Percentiles rank a stretch among this genome's conserved stretches.
These are phyloP conservation scores for Juglanconis oblonga DNA, from an alignment of 2,329 filamentous ascomycete genomes.

Conservation along the genomic window DNA sequence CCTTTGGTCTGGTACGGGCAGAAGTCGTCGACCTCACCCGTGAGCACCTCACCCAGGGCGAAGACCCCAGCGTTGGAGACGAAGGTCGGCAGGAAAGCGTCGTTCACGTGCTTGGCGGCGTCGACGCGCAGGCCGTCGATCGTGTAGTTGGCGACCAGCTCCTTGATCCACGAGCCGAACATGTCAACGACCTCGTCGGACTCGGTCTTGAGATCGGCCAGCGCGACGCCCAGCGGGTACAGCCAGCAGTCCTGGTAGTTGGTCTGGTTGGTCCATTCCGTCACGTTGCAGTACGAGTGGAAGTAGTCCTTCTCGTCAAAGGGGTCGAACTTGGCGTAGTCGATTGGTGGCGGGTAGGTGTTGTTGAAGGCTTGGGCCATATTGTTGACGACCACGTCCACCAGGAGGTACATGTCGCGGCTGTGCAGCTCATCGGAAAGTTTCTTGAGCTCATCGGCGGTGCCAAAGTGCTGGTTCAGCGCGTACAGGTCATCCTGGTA, in stretches of 20 bases:
- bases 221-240: constrained; percentile 49
- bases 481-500: constrained; percentile 49
- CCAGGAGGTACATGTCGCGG: constrained; percentile 42
- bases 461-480: constrained; percentile 59
- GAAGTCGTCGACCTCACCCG: constrained; percentile 50
- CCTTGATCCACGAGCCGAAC: constrained; percentile 57
- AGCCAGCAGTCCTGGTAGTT: constrained; percentile 48
- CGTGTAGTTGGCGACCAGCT: constrained; percentile 56
- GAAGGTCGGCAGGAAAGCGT: constrained; percentile 56
- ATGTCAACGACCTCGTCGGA: constrained; percentile 43
- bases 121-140: constrained; percentile 63
- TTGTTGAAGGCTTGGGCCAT: constrained; percentile 41
- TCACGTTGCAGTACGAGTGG: constrained; percentile 55
- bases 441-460: constrained; percentile 54
- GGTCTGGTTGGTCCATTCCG: constrained; percentile 51
- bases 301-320: constrained; percentile 56
- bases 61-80: constrained; percentile 54
- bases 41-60: constrained; percentile 57
- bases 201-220: constrained; percentile 62
- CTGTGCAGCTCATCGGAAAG: constrained; percentile 43
- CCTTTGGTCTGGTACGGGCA: constrained; percentile 53
- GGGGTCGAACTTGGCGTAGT: constrained; percentile 37
- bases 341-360: constrained; percentile 38
- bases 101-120: constrained; percentile 60
- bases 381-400: constrained; percentile 54